Percentiles rank a stretch among this genome's conserved stretches.
These are phyloP conservation scores for Coniosporium apollinis DNA, from an alignment of 495 filamentous ascomycete species.

Conservation along the genomic window DNA sequence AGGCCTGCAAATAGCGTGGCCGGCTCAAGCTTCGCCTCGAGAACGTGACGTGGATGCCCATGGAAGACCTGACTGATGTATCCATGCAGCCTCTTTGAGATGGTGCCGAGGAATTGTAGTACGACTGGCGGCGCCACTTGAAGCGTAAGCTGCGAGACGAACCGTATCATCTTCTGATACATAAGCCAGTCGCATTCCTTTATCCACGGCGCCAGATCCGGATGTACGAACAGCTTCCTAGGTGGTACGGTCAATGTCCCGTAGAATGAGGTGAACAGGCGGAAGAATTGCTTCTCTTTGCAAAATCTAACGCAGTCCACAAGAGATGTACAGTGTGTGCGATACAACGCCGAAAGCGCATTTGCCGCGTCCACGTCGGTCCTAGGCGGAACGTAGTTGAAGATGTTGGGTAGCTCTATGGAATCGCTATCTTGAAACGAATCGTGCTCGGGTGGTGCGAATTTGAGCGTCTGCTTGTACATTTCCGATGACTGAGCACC, in stretches of 20 bases:
- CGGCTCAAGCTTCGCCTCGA: constrained; percentile 69
- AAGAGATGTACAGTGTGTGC: constrained; percentile 84
- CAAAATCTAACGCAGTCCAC: constrained; percentile 90
- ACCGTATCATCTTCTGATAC: constrained; percentile 90
- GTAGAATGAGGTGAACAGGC: constrained; percentile 88
- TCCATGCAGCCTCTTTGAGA: constrained; percentile 57
- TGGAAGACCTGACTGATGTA: constrained; percentile 72
- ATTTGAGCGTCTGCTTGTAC: constrained; percentile 44
- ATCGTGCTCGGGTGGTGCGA: constrained; percentile 37
- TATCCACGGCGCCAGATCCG: constrained; percentile 76
- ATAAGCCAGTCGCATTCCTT: constrained; percentile 86
- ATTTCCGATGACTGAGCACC: constrained; percentile 9
- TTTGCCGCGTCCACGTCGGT: constrained; percentile 73
- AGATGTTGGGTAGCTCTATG: constrained; percentile 61
- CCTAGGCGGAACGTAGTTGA: constrained; percentile 50
- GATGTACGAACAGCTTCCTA: constrained; percentile 80
- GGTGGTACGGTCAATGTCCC: constrained; percentile 92
- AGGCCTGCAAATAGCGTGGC: constrained; percentile 79
- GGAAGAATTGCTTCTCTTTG: constrained; percentile 87
- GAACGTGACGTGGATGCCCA: constrained; percentile 62
- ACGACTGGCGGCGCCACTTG: constrained; percentile 78
- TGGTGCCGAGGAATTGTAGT: constrained; percentile 64
- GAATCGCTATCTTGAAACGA: constrained; percentile 34
- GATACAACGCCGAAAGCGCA: constrained; percentile 70
- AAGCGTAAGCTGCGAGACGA: constrained; percentile 66